phyloP scores from a whole-genome alignment of 2,329 filamentous ascomycete species.

The Pseudonectria foliicola region DNA sequence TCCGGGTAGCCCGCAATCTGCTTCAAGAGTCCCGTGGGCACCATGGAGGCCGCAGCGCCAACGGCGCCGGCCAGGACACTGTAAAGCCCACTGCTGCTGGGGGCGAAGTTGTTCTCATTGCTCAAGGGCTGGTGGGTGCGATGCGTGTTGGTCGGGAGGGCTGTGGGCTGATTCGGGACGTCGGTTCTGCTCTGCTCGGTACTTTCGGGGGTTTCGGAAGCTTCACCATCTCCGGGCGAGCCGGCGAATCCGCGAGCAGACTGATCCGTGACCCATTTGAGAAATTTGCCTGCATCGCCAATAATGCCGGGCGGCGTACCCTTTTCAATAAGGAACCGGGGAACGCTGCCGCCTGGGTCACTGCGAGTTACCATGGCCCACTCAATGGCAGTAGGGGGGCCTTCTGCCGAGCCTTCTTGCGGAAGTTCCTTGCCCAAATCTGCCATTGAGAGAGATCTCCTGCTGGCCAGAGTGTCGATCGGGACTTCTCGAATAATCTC shows the following conservation, averaged over 20 bases:
- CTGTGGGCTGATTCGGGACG: conserved; percentile 4
- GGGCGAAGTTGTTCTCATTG: conserved; percentile 24
- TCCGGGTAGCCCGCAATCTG: conserved; percentile 23
- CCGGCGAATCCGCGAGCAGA: conserved; percentile 28
- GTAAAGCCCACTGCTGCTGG: conserved; percentile 43
- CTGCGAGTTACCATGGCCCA: conserved; percentile 92
- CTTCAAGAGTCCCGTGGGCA: conserved; percentile 30
- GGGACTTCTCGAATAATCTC: conserved; percentile 85
- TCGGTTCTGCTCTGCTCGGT: not conserved
- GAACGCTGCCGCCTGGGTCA: conserved; percentile 82
- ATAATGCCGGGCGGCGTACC: conserved; percentile 78
- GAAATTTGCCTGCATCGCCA: conserved; percentile 70
- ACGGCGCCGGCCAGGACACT: conserved; percentile 49
- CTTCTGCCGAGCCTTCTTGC: conserved; percentile 15
- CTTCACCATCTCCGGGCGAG: conserved; percentile 7
- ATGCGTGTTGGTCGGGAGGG: conserved; percentile 27
- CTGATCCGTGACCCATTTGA: conserved; percentile 59
- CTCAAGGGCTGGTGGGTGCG: conserved; percentile 9
- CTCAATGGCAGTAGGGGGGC: conserved; percentile 51
- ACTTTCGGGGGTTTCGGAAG: conserved; percentile 3
- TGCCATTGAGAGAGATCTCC: conserved; percentile 26
- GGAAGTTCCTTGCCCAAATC: conserved; percentile 21
- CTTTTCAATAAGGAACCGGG: conserved; percentile 84
- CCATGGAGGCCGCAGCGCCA: conserved; percentile 40
- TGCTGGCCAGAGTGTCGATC: conserved; percentile 33